Base-by-base conservation (phyloP, 441 rosid species). In the Arabidopsis lyrata region DNA sequence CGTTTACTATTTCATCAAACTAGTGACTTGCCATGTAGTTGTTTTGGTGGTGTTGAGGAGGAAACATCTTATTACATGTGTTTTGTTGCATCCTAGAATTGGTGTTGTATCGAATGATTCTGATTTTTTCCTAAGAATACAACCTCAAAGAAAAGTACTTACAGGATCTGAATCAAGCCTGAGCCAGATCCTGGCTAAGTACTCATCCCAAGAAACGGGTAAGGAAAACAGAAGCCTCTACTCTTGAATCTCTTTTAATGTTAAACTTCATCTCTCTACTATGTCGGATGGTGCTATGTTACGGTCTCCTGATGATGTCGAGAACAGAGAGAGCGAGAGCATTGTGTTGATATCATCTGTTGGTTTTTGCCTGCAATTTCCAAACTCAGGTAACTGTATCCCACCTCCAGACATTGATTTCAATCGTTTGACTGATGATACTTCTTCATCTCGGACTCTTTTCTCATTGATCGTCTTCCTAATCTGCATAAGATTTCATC, bases 151-250 rank as follows among this genome's bases (percentile, higher is more conserved):
- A 63, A 31, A 81, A 86, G 89, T 86, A 86, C 89, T 78, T 75
- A 66, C 78, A 82, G 73, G 86, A 83, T 86, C 84, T 83, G 81
- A 72, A 66, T 54, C 60, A 35, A 58, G 52, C 73, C 35, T 57
- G 81, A 78, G 35, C 24, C 80, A 83, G 89, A 82, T 83, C 87
- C 82, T 57, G 65, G 49, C 77, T 72, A 82, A 85, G 87, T 86
- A 82, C 86, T 86, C 80, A 52, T 79, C 84, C 65, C 80, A 74
- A 77, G 79, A 58, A 61, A 71, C 22, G 54, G 73, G 78, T 35
- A 35, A 73, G 20, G 65, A 38, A 56, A 34, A 54, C 11, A 48
- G 45, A 47, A 47, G 13, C 54, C 54, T 75, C 65, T 62, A 41
- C 55, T 31, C 63, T 48, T 50, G 45, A 47, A 55, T 52, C 66